Evolutionary conservation across 805 yeast species (phyloP).

Genomic region (Jamesozyma spencerorum): DNA sequence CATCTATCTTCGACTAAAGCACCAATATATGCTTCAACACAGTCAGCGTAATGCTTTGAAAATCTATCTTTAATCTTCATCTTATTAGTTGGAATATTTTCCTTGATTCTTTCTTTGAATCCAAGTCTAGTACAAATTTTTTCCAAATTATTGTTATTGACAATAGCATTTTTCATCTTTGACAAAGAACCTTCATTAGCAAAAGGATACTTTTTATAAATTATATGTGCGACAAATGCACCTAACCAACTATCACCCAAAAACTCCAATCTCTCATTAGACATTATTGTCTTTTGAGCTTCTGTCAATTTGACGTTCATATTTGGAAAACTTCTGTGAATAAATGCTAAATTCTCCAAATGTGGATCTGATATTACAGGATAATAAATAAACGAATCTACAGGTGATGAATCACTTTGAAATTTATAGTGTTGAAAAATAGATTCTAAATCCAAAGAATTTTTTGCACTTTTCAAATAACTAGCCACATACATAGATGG

Average conservation of each 20-base stretch:
- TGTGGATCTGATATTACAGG: slow-evolving; percentile 15
- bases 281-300: slow-evolving; percentile 9
- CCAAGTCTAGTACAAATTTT: slow-evolving; percentile 58
- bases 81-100: slow-evolving; percentile 38
- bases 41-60: slow-evolving; percentile 50
- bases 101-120: slow-evolving; percentile 45
- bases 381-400: slow-evolving; percentile 11
- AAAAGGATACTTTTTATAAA: slow-evolving; percentile 53
- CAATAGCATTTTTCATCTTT: slow-evolving; percentile 50
- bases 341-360: slow-evolving; percentile 17
- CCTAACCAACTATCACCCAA: slow-evolving; percentile 77
- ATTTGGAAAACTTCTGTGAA: slow-evolving; percentile 15
- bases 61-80: slow-evolving; percentile 49
- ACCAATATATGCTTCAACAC: slow-evolving; percentile 85
- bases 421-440: slow-evolving; percentile 8
- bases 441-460: slow-evolving; percentile 2
- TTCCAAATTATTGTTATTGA: slow-evolving; percentile 57
- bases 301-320: slow-evolving; percentile 13
- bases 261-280: slow-evolving; percentile 75
- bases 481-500: slow-evolving; percentile 11
- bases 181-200: slow-evolving; percentile 73
- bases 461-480: slow-evolving; percentile 1
- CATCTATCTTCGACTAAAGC: slow-evolving; percentile 50
- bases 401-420: slow-evolving; percentile 5
- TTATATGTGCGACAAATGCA: slow-evolving; percentile 50